A percentile compares a stretch with the other conserved stretches of the same genome.
Conservation (phyloP, 768 basidiomycete genomes). For the Tricholoma flavovirens region DNA sequence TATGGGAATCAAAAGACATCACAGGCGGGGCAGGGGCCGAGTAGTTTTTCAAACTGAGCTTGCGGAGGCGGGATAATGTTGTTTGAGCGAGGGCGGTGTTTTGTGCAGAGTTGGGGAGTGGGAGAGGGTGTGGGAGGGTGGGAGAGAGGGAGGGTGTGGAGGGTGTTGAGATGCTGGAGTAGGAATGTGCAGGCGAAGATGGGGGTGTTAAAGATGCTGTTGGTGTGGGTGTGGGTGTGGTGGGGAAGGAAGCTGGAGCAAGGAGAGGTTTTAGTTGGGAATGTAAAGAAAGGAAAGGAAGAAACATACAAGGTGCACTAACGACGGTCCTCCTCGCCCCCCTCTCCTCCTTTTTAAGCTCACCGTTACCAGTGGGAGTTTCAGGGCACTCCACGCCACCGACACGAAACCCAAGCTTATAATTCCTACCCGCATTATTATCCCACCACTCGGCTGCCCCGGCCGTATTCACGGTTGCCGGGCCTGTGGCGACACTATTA, state of each 20-base stretch:
- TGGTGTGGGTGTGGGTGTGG: conserved; percentile 1
- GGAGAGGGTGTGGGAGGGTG: not conserved
- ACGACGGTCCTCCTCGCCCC: conserved; percentile 13
- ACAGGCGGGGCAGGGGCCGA: conserved; percentile 34
- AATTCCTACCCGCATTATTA: conserved; percentile 77
- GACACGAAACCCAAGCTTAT: conserved; percentile 59
- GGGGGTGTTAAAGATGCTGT: conserved; percentile 5
- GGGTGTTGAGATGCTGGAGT: no score
- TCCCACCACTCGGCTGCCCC: conserved; percentile 78
- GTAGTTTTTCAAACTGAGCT: conserved; percentile 45
- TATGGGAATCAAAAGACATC: no score
- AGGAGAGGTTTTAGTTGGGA: not conserved
- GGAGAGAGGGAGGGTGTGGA: conserved; percentile 2
- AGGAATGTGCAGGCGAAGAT: no score
- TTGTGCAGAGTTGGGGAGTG: not conserved
- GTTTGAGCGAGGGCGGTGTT: conserved; percentile 28
- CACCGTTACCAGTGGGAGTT: no score
- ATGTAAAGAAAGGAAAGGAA: conserved; percentile 2
- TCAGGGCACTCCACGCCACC: no score
- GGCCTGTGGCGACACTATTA: not conserved
- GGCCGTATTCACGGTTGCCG: no score
- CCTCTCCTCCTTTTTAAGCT: not conserved
- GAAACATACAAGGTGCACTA: conserved; percentile 30
- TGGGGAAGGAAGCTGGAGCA: not conserved
- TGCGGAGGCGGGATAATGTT: conserved; percentile 27